Evolutionary conservation across 169 alveolate genomes (phyloP).

Genomic region (Plasmodium blacklocki): DNA sequence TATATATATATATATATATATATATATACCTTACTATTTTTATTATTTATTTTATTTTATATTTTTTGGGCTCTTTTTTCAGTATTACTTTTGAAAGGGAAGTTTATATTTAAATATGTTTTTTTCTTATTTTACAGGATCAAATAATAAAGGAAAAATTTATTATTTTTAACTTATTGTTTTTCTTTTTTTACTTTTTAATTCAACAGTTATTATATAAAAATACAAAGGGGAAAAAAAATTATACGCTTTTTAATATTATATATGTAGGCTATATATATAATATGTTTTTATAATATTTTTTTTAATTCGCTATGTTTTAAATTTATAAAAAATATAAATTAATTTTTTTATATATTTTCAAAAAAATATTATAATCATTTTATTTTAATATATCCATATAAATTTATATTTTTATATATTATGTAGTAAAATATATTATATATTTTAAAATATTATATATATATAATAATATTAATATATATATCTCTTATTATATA

Average conservation of each 20-base stretch:
- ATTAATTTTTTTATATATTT: background rate
- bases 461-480: too few relatives aligned
- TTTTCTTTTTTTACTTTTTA: too few relatives aligned
- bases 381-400: too few relatives aligned
- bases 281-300: too few relatives aligned
- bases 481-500: too few relatives aligned
- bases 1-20: constrained; percentile 3
- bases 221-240: constrained; percentile 5
- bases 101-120: background rate
- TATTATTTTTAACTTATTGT: background rate
- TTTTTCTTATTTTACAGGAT: constrained; percentile 2
- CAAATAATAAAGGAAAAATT: constrained; percentile 5
- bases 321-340: background rate
- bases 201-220: constrained; percentile 2
- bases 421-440: too few relatives aligned
- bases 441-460: too few relatives aligned
- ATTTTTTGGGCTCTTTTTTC: background rate
- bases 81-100: too few relatives aligned
- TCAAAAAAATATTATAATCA: background rate
- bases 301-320: too few relatives aligned
- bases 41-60: constrained; percentile 4
- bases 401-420: too few relatives aligned
- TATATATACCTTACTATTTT: background rate
- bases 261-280: too few relatives aligned
- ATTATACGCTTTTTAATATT: background rate